A percentile compares a stretch with the other conserved stretches of the same genome.
Evolutionary conservation across 2,329 filamentous ascomycete species (phyloP).

Genomic region (Cladosporium sp.): DNA sequence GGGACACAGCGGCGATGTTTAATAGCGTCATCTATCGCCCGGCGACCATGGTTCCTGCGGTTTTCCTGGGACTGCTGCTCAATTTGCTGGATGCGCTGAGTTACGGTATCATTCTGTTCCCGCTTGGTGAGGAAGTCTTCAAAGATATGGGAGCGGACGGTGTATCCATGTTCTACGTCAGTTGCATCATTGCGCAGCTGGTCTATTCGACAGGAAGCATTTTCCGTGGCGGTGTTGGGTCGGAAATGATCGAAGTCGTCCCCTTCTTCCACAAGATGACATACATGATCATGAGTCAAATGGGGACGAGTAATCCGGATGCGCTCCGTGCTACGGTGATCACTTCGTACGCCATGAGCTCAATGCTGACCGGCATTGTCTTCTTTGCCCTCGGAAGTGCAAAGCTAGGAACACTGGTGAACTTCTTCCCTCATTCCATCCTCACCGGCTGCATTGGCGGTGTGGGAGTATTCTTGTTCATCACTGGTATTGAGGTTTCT

Average conservation of each 20-base stretch:
- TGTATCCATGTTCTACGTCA: slow-evolving; percentile 98
- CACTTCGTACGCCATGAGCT: slow-evolving; percentile 83
- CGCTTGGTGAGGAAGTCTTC: slow-evolving; percentile 82
- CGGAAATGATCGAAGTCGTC: slow-evolving; percentile 97
- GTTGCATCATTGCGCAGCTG: slow-evolving; percentile 89
- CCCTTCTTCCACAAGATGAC: slow-evolving; percentile 99
- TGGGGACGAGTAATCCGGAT: slow-evolving; percentile 76
- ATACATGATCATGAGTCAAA: slow-evolving; percentile 71
- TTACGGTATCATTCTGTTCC: slow-evolving; percentile 89
- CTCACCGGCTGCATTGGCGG: slow-evolving; percentile 96
- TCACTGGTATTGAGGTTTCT: slow-evolving; percentile 90
- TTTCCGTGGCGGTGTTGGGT: slow-evolving; percentile 88
- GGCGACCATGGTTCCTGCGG: slow-evolving; percentile 71
- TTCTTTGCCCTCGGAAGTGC: slow-evolving; percentile 90
- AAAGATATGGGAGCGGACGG: slow-evolving; percentile 82
- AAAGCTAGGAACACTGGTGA: slow-evolving; percentile 85
- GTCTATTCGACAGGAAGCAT: slow-evolving; percentile 85
- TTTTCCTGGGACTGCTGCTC: slow-evolving; percentile 80
- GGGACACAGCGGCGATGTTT: slow-evolving; percentile 66
- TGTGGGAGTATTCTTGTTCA: slow-evolving; percentile 89
- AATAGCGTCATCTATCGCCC: slow-evolving; percentile 62
- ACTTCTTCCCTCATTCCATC: slow-evolving; percentile 95
- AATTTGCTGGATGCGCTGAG: slow-evolving; percentile 94
- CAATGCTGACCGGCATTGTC: slow-evolving; percentile 82
- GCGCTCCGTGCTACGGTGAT: slow-evolving; percentile 93